These are phyloP conservation scores for grape (Vitis vinifera) DNA, from an alignment of 164 flowering plant genomes.

Conservation along the genomic window ASM3070453v1 NC_081809.1:8889001-8889500, in stretches of 20 bases:
- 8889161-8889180: slow-evolving; percentile 73
- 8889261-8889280: slow-evolving; percentile 49
- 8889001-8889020: slow-evolving; percentile 96
- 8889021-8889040: slow-evolving; percentile 92
- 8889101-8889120: background rate
- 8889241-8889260: slow-evolving; percentile 73
- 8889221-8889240: slow-evolving; percentile 88
- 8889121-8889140: background rate
- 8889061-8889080: slow-evolving; percentile 12
- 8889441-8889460: slow-evolving; percentile 48
- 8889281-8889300: slow-evolving; percentile 66
- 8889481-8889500: slow-evolving; percentile 29
- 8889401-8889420: slow-evolving; percentile 33
- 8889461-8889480: slow-evolving; percentile 35
- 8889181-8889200: slow-evolving; percentile 82
- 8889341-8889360: slow-evolving; percentile 65
- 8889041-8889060: slow-evolving; percentile 91
- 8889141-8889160: background rate
- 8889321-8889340: slow-evolving; percentile 57
- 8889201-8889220: slow-evolving; percentile 92
- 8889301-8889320: slow-evolving; percentile 89
- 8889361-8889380: slow-evolving; percentile 68
- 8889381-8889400: slow-evolving; percentile 56
- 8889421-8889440: slow-evolving; percentile 53
- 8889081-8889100: background rate